Evolutionary conservation across 805 yeast species (phyloP).

Genomic region (Tetrapisispora taiwanensis): DNA sequence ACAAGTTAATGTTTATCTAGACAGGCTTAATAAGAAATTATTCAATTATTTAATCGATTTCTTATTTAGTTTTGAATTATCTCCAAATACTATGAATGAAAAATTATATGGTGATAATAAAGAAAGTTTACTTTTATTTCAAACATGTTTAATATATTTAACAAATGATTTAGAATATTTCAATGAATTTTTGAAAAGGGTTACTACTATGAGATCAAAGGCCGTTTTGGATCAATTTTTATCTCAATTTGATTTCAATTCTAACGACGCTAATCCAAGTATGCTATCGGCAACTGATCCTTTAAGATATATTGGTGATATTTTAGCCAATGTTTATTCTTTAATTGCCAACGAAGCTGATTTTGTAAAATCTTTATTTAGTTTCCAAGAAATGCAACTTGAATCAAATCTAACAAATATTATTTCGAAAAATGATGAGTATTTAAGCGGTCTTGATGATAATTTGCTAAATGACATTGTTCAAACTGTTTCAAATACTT

Average conservation of each 20-base stretch:
- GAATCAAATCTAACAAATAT: conserved; percentile 11
- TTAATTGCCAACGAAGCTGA: conserved; percentile 83
- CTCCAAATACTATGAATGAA: conserved; percentile 11
- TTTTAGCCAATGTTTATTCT: conserved; percentile 80
- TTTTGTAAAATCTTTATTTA: conserved; percentile 53
- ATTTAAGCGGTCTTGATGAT: conserved; percentile 19
- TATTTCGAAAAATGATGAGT: conserved; percentile 17
- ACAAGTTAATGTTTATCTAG: conserved; percentile 43
- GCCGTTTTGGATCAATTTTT: conserved; percentile 57
- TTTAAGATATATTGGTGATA: conserved; percentile 70
- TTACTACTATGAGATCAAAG: conserved; percentile 63
- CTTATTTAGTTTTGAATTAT: conserved; percentile 23
- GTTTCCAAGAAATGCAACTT: conserved; percentile 23
- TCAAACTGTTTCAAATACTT: conserved; percentile 35
- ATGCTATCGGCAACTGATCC: conserved; percentile 70
- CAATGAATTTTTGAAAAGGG: conserved; percentile 47
- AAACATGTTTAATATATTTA: conserved; percentile 27
- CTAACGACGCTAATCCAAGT: conserved; percentile 37
- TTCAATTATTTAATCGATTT: conserved; percentile 32
- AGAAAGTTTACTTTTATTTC: conserved; percentile 18
- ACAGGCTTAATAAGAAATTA: conserved; percentile 46
- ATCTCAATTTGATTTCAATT: conserved; percentile 36
- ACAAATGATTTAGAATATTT: conserved; percentile 41
- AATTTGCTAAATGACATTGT: conserved; percentile 25
- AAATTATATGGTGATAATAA: conserved; percentile 9